Evolutionary conservation across 2,329 filamentous ascomycete species (phyloP), one percentile per base, ranked within the genome.

Genomic region (Torrubiella hemipterigena): DNA sequence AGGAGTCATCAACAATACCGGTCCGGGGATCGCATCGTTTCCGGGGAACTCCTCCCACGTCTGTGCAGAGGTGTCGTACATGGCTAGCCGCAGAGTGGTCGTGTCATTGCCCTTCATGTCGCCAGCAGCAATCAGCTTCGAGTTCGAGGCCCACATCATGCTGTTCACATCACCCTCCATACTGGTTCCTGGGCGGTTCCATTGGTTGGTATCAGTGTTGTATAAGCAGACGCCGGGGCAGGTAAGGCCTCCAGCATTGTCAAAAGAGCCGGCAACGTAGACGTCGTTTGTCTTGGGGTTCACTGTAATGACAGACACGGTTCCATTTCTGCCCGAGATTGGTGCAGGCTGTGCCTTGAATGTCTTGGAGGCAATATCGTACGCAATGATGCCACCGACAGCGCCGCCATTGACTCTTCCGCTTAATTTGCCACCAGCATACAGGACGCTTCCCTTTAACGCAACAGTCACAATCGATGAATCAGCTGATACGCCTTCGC

Each of bases 161-260:
- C 70, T 60, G 36, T 77, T 68, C 22, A 89, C 80, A 15, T 66
- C 69, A 6, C 91, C 89, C 29, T 61, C 62, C 12, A 96, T 55
- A 34, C 72, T 77, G 27, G 69, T 72, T 7, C 85, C 86, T 11
- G 86, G 81, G 22, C 80, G 73, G 45, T 69, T 80, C 89, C 89
- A 98, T 46, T 87, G 79, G 11, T 67, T 69, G 5, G 67, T 66
- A 7, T 71, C 61, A 3, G 77, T 73, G 48, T 81, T 77, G 58
- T 82, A 93, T 36, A 80, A 63, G 56, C 91, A 98, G 16, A 98
- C 71, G 28, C 74, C 77, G 4, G 80, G 76, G 50, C 91, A 98
- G 25, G 73, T 77, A 18, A 96, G 68, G 5, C 80, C 78, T 17
- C 91, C 91, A 13, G 86, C 91, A 19, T 71, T 73, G n/a, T 73